Percentiles rank a stretch among this genome's conserved stretches.
phyloP scores from a whole-genome alignment of 768 basidiomycete genomes.

The Kwoniella mangroviensis region DNA sequence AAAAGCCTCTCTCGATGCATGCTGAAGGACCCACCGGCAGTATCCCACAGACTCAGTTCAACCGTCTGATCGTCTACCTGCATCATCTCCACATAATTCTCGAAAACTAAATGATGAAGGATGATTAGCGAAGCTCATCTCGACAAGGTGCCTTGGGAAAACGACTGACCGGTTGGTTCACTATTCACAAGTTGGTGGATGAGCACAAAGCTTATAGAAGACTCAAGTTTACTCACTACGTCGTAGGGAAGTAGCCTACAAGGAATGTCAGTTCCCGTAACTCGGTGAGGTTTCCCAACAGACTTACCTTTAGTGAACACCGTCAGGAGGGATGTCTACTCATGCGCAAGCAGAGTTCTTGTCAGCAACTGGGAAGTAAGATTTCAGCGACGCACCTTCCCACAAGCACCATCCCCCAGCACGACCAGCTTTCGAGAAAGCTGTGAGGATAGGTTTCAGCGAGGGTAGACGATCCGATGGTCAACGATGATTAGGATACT shows the following conservation, averaged over 20 bases:
- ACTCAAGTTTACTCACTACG: conserved; percentile 66
- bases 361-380: conserved; percentile 1
- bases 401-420: conserved; percentile 95
- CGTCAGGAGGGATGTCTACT: conserved; percentile 50
- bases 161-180: conserved; percentile 50
- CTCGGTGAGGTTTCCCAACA: conserved; percentile 27
- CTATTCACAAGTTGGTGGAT: conserved; percentile 9
- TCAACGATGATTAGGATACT: neutral
- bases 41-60: conserved; percentile 95
- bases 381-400: conserved; percentile 58
- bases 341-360: too few species aligned
- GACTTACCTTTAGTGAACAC: conserved; percentile 55
- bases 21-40: conserved; percentile 71
- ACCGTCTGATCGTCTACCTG: conserved; percentile 83
- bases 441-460: conserved; percentile 20
- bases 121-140: conserved; percentile 62
- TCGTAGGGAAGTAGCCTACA: conserved; percentile 85
- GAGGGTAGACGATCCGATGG: neutral
- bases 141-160: too few species aligned
- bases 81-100: conserved; percentile 93
- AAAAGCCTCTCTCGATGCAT: conserved; percentile 12
- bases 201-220: neutral
- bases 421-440: conserved; percentile 73
- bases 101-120: conserved; percentile 79
- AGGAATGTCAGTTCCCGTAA: conserved; percentile 59